Conservation (phyloP, 176 grass and related monocot species). For the Carex scoparia region DNA sequence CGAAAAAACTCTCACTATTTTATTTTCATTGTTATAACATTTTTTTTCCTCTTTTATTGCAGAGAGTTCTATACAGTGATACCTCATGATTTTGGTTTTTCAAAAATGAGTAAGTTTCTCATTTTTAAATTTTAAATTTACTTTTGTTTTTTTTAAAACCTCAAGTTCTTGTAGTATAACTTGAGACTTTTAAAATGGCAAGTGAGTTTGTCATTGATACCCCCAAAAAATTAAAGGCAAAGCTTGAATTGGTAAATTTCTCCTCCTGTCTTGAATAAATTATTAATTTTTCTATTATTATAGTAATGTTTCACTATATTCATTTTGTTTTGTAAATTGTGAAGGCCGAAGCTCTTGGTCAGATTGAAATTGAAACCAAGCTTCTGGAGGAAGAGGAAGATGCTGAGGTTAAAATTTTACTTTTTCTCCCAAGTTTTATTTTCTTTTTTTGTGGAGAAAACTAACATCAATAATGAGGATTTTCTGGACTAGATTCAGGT, state of each 20-base stretch:
- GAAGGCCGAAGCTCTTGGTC: constrained; percentile 82
- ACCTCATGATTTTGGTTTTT: constrained; percentile 98
- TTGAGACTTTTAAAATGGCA: constrained; percentile 33
- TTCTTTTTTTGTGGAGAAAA: background rate
- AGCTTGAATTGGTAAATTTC: constrained; percentile 81
- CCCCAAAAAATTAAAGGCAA: constrained; percentile 84
- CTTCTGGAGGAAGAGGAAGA: constrained; percentile 65
- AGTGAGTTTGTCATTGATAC: constrained; percentile 84
- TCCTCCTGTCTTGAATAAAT: background rate
- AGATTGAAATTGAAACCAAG: constrained; percentile 96
- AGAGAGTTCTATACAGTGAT: constrained; percentile 74
- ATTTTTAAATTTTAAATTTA: constrained; percentile 18
- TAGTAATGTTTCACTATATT: background rate
- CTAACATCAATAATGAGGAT: background rate
- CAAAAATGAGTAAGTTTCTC: constrained; percentile 71
- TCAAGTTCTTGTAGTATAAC: constrained; percentile 19
- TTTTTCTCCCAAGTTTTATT: background rate
- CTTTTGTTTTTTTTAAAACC: background rate
- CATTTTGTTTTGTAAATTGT: constrained; percentile 1
- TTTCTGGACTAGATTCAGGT: too few species aligned
- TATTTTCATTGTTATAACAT: background rate
- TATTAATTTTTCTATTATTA: background rate
- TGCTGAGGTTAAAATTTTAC: constrained; percentile 40
- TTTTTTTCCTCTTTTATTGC: constrained; percentile 7
- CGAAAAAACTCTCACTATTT: background rate